Conservation (phyloP, 148 eudicot species). For the Spergularia bocconei region DNA sequence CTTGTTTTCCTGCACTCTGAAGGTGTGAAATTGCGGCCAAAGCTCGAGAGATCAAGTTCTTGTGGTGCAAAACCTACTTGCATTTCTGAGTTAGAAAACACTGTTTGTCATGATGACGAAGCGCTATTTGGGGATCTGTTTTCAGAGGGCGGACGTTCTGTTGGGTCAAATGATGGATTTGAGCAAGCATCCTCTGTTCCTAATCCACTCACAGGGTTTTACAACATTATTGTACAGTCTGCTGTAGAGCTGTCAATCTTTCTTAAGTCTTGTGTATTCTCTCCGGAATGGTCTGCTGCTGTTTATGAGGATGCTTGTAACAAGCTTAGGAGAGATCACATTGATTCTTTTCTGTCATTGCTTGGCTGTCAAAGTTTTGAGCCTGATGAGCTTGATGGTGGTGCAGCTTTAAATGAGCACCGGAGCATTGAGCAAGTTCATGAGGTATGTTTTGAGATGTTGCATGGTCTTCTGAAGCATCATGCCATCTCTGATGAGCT, state of each 20-base stretch:
- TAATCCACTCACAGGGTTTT: slow-evolving; percentile 46
- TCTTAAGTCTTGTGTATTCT: slow-evolving; percentile 58
- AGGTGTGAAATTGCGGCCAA: slow-evolving; percentile 75
- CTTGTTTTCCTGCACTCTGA: slow-evolving; percentile 74
- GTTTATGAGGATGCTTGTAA: slow-evolving; percentile 62
- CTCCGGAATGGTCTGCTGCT: slow-evolving; percentile 62
- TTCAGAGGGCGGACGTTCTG: slow-evolving; percentile 93
- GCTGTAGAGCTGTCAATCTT: slow-evolving; percentile 62
- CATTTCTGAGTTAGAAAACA: slow-evolving; percentile 60
- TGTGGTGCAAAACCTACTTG: slow-evolving; percentile 51
- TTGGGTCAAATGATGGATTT: slow-evolving; percentile 76
- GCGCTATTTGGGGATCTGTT: slow-evolving; percentile 96
- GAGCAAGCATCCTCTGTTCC: slow-evolving; percentile 58
- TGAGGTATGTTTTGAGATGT: slow-evolving; percentile 71
- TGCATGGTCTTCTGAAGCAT: slow-evolving; percentile 55
- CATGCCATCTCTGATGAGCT: slow-evolving; percentile 57
- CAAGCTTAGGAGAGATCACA: slow-evolving; percentile 53
- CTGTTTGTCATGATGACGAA: slow-evolving; percentile 89
- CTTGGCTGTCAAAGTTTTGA: slow-evolving; percentile 48
- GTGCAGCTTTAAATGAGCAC: slow-evolving; percentile 43
- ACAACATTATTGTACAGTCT: slow-evolving; percentile 72
- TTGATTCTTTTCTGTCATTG: slow-evolving; percentile 65
- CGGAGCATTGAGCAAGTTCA: slow-evolving; percentile 57
- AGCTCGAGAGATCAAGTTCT: slow-evolving; percentile 72
- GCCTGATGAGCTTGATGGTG: slow-evolving; percentile 58